Evolutionary conservation across 2,329 filamentous ascomycete genomes (phyloP).

Genomic region (Zalaria obscura): DNA sequence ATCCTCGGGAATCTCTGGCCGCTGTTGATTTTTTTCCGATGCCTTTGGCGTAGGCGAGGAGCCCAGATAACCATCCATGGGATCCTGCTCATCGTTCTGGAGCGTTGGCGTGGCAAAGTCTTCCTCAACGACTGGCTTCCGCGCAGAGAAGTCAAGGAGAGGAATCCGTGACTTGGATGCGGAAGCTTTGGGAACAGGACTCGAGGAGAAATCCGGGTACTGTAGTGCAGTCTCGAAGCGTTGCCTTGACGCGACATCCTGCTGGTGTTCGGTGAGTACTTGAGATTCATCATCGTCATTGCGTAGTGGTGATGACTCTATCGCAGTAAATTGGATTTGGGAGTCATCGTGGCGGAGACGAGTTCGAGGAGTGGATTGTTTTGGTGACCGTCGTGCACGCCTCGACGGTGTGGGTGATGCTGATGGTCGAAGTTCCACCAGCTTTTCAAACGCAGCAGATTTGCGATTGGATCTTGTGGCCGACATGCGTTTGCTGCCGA

Average conservation of each 20-base stretch:
- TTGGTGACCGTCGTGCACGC: too few relatives aligned
- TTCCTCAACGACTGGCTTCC: constrained; percentile 12
- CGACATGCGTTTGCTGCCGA: too few relatives aligned
- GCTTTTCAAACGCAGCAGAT: too few relatives aligned
- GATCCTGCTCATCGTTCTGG: constrained; percentile 18
- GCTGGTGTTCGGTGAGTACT: constrained; percentile 63
- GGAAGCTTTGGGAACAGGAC: constrained; percentile 20
- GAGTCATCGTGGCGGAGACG: constrained; percentile 62
- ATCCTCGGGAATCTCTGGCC: too few relatives aligned
- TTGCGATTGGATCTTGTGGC: too few relatives aligned
- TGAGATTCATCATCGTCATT: constrained; percentile 47
- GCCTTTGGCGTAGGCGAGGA: constrained; percentile 39
- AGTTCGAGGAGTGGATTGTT: too few relatives aligned
- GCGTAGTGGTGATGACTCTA: constrained; percentile 44
- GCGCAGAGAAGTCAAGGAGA: constrained; percentile 13
- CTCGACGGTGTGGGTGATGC: too few relatives aligned
- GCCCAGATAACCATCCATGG: constrained; percentile 31
- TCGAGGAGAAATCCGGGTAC: constrained; percentile 54
- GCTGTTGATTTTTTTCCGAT: constrained; percentile 8
- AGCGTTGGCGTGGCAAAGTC: constrained; percentile 28
- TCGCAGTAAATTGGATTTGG: constrained; percentile 61
- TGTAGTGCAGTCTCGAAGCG: constrained; percentile 46
- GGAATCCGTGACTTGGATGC: constrained; percentile 9
- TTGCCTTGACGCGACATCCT: constrained; percentile 62
- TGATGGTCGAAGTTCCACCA: too few relatives aligned